Evolutionary conservation across 257 asterid genomes (phyloP).

Genomic region (Striga asiatica): DNA sequence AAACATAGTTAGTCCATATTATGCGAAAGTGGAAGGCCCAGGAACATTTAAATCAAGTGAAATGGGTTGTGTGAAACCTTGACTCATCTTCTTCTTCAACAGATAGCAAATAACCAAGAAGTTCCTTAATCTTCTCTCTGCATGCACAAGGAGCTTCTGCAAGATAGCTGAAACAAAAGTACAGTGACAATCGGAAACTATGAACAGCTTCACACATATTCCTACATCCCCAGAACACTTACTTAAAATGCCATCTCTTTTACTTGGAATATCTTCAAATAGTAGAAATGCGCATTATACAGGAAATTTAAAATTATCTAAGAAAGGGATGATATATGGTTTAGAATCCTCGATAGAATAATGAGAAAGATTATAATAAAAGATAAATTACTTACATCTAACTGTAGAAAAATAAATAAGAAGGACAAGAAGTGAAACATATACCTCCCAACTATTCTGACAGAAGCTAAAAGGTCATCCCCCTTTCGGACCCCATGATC

Average conservation of each 20-base stretch:
- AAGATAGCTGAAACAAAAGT: constrained; percentile 54
- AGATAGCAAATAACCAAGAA: constrained; percentile 68
- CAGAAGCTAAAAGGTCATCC: constrained; percentile 85
- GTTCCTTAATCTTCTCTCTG: constrained; percentile 54
- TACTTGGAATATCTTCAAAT: no score
- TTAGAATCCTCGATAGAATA: no score
- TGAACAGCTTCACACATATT: background rate
- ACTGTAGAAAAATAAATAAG: background rate
- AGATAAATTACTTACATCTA: background rate
- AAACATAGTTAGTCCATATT: constrained; percentile 17
- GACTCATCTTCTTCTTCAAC: constrained; percentile 67
- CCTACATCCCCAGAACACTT: no score
- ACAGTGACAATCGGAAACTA: constrained; percentile 12
- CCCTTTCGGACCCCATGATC: constrained; percentile 80
- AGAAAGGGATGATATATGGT: no score
- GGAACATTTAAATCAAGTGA: background rate
- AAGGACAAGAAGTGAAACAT: constrained; percentile 3
- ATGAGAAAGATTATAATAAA: no score
- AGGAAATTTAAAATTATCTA: background rate
- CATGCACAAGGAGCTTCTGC: constrained; percentile 84
- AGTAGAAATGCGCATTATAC: background rate
- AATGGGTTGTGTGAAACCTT: constrained; percentile 30
- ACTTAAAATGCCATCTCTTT: no score
- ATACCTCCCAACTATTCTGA: constrained; percentile 77
- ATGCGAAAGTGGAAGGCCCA: background rate